Base-by-base conservation (phyloP, 2,329 filamentous ascomycete species). In the Monilinia vaccinii-corymbosi region DNA sequence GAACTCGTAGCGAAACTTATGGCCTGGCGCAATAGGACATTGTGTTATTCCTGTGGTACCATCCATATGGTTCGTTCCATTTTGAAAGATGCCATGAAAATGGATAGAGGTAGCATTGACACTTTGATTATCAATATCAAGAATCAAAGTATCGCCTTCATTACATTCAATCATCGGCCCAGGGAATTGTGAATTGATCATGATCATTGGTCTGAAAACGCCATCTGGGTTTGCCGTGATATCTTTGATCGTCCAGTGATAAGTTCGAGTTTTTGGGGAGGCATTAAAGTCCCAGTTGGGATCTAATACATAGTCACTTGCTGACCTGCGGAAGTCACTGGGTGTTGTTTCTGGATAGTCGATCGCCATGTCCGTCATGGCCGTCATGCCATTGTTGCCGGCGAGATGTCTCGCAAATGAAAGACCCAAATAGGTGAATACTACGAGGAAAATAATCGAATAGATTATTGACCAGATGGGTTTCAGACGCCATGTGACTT, bases 81-180 rank as follows among this genome's bases (percentile, higher is more conserved):
- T 89, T 69, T 91, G 87, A 69, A 84, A 90, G 63, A 93, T 78
- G 18, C 89, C 89, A 66, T 93, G 89, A 71, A 88, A 92, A 70
- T 93, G 89, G 6, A 92, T 77, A 9, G 83, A 81, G 0, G 88
- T 71, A 14, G 69, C 80, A 65, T 91, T 88, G 14, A 77, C 75
- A 0, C 87, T 81, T 25, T 80, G 77, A 66, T 93, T 93, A 65
- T 82, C 75, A 55, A 91, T 77, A 36, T 88, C 82, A 47, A 91
- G 82, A 4, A 89, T 72, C 10, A 94, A 72, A 1, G 80, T 83
- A 66, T 94, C 89, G 23, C 87, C 88, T 64, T 88, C 84, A 65
- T 88, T 89, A 63, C 84, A 83, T 64, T 89, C 82, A 49, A 94
- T 82, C 48, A 88, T 72, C 7, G 89, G 89, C 0, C 89, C 80